Conservation (phyloP, 345 rosid genomes). For the Boechera stricta region DNA sequence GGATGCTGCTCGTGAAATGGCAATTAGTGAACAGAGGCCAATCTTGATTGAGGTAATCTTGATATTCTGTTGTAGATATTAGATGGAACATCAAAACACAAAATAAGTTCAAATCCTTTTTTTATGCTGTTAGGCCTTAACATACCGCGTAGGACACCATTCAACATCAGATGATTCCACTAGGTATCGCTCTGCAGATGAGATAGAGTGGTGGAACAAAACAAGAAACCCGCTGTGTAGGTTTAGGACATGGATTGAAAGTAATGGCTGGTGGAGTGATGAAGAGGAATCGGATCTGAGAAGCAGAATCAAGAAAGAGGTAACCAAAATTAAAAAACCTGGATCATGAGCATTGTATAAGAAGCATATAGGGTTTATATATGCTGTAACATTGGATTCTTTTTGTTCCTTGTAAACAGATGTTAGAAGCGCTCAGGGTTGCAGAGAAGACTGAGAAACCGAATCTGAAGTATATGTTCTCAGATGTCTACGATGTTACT, state of each 20-base stretch:
- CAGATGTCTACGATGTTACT: conserved; percentile 73
- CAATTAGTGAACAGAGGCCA: conserved; percentile 71
- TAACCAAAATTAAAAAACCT: conserved; percentile 32
- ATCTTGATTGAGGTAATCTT: conserved; percentile 74
- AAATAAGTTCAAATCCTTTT: neutral
- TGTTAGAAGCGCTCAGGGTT: conserved; percentile 70
- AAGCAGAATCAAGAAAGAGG: conserved; percentile 71
- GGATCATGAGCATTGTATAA: neutral
- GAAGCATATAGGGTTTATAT: neutral
- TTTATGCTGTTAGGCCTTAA: conserved; percentile 62
- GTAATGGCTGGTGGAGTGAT: conserved; percentile 78
- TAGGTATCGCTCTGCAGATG: conserved; percentile 71
- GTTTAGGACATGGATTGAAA: conserved; percentile 75
- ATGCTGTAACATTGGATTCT: neutral
- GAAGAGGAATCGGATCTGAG: conserved; percentile 67
- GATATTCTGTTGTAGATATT: conserved; percentile 19
- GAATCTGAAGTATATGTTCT: conserved; percentile 59
- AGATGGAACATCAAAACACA: neutral
- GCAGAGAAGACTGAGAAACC: conserved; percentile 85
- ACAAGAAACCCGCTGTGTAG: conserved; percentile 66
- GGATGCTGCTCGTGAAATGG: conserved; percentile 76
- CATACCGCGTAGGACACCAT: conserved; percentile 92
- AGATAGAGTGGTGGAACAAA: conserved; percentile 74
- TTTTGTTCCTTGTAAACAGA: conserved; percentile 50
- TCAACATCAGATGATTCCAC: conserved; percentile 96